phyloP scores from a whole-genome alignment of 768 basidiomycete genomes.

The Clitopilus passeckerianus region DNA sequence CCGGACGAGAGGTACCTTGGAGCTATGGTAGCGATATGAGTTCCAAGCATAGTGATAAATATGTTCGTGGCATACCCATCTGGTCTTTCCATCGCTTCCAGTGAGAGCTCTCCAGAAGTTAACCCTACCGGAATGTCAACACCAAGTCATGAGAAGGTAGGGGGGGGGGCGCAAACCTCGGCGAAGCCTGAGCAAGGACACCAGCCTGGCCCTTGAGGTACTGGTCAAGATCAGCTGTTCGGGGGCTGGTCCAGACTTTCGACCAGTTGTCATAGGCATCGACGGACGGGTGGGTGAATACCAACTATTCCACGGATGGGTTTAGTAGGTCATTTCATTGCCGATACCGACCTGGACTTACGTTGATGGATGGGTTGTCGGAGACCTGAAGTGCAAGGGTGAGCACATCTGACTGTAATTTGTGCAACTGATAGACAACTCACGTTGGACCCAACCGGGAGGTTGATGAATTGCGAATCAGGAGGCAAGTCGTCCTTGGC shows the following conservation, averaged over 20 bases:
- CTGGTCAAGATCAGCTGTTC: slow-evolving; percentile 51
- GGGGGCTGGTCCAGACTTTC: slow-evolving; percentile 47
- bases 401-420: background rate
- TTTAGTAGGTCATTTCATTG: background rate
- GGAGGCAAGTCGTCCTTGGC: slow-evolving; percentile 44
- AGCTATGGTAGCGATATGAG: slow-evolving; percentile 24
- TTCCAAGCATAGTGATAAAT: background rate
- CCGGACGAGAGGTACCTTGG: slow-evolving; percentile 62
- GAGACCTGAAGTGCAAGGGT: slow-evolving; percentile 26
- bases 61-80: slow-evolving; percentile 31
- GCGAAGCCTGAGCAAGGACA: slow-evolving; percentile 52
- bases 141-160: too few relatives aligned
- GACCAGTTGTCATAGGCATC: slow-evolving; percentile 66
- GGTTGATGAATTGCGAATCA: slow-evolving; percentile 44
- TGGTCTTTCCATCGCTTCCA: slow-evolving; percentile 40
- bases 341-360: slow-evolving; percentile 16
- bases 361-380: slow-evolving; percentile 63
- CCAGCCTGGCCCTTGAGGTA: slow-evolving; percentile 49
- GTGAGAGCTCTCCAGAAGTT: slow-evolving; percentile 60
- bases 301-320: slow-evolving; percentile 28
- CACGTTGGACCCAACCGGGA: slow-evolving; percentile 53
- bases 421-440: slow-evolving; percentile 2
- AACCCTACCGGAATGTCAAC: slow-evolving; percentile 21
- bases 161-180: slow-evolving; percentile 29
- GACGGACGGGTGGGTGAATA: slow-evolving; percentile 61